A percentile compares a stretch with the other conserved stretches of the same genome.
These are phyloP conservation scores for Hortaea werneckii DNA, from an alignment of 2,329 filamentous ascomycete species.

Conservation along the genomic window DNA sequence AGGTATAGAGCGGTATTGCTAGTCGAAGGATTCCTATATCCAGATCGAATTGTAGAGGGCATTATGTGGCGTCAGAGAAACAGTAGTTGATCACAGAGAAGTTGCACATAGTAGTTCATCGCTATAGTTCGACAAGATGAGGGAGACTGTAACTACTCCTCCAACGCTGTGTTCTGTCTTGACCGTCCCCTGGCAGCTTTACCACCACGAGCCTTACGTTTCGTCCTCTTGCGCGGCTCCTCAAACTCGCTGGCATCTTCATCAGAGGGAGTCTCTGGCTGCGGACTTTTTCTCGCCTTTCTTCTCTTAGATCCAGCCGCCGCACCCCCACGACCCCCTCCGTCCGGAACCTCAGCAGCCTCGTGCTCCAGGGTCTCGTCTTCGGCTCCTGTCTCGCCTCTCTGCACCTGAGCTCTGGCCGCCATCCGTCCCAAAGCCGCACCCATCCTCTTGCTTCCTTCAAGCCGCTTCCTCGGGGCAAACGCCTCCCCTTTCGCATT, in stretches of 20 bases:
- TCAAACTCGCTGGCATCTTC: constrained; percentile 11
- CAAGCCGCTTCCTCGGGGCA: constrained; percentile 55
- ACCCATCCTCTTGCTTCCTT: constrained; percentile 65
- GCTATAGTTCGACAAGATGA: too few species aligned
- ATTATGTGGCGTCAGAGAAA: too few species aligned
- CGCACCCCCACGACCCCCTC: background rate
- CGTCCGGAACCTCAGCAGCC: background rate
- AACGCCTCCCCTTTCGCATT: constrained; percentile 46
- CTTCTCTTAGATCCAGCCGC: constrained; percentile 4
- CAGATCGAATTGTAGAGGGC: too few species aligned
- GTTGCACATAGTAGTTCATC: too few species aligned
- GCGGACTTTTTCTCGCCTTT: constrained; percentile 6
- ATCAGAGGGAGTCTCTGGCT: background rate
- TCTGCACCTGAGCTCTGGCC: constrained; percentile 38
- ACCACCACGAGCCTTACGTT: constrained; percentile 1
- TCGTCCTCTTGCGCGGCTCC: constrained; percentile 7
- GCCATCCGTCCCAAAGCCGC: constrained; percentile 61
- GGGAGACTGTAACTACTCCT: too few species aligned
- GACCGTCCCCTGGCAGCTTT: background rate
- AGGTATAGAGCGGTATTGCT: too few species aligned
- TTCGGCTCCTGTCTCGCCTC: constrained; percentile 1
- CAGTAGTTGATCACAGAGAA: too few species aligned
- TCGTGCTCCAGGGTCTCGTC: constrained; percentile 3
- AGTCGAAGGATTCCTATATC: too few species aligned
- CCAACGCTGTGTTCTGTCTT: too few species aligned